These are phyloP conservation scores for Sclerotinia nivalis DNA, from an alignment of 2,329 filamentous ascomycete species.

Conservation along the genomic window DNA sequence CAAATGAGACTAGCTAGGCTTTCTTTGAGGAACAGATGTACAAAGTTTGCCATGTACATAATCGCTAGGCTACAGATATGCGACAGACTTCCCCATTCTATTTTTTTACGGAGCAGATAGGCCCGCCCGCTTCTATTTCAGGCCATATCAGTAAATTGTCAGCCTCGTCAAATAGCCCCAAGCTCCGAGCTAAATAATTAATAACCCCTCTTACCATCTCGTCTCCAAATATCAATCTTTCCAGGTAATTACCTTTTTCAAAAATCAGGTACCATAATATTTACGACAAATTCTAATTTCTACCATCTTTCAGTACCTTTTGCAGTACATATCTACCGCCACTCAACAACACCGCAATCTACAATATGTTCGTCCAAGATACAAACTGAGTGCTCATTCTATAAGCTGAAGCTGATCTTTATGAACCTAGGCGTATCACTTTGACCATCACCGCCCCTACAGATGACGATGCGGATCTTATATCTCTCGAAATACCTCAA, in stretches of 20 bases:
- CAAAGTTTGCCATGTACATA: slow-evolving; percentile 10
- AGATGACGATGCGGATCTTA: slow-evolving; percentile 62
- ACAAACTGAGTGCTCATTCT: not conserved
- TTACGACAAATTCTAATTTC: not conserved
- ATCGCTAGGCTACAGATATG: not conserved
- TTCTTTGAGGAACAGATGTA: not conserved
- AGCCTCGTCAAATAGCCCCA: slow-evolving; percentile 8
- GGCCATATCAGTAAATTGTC: not conserved
- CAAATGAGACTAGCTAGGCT: not conserved
- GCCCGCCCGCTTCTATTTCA: slow-evolving; percentile 3
- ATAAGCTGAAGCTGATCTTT: slow-evolving; percentile 18
- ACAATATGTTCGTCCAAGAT: slow-evolving; percentile 17
- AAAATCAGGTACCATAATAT: not conserved
- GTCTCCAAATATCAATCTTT: not conserved
- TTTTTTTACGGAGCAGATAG: not conserved
- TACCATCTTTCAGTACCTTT: not conserved
- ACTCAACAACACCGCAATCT: not conserved
- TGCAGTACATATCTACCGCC: not conserved
- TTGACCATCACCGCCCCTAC: slow-evolving; percentile 79
- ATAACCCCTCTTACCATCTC: slow-evolving; percentile 14
- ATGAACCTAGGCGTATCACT: slow-evolving; percentile 71
- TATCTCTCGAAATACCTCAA: slow-evolving; percentile 78
- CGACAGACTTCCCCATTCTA: not conserved
- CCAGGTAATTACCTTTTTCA: not conserved
- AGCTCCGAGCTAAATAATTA: not conserved